Evolutionary conservation across 345 rosid genomes (phyloP), one percentile per base, ranked within the genome.

Genomic region (Stellera chamaejasme): DNA sequence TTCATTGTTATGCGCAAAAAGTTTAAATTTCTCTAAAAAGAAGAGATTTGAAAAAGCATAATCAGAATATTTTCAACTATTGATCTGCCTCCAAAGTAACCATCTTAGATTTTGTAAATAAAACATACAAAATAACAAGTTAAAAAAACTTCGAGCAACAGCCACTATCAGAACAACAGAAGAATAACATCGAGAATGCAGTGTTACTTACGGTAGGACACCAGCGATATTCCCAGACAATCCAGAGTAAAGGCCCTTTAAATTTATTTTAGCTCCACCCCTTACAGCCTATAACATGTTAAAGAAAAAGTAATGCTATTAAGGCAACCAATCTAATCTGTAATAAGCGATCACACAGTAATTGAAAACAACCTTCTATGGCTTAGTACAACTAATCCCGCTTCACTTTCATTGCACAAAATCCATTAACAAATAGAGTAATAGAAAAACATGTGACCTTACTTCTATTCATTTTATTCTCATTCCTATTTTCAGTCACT

Each of bases 161-260:
- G 10, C 23, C 23, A 49, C 5, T 16, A 10, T 16, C 15, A 15
- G 2, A 25, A 48, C 32, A 13, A 47, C 13, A 26, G 45, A 61
- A 50, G 4, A 50, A 47, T 13, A 46, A 56, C 39, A 56, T 45
- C 52, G 3, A 15, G 46, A 47, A 60, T 42, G 46, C 9, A 14
- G 62, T 61, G 14, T 54, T 50, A 77, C 96, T 79, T 75, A 89
- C 97, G 97, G 96, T 65, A 89, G 78, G 71, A 89, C 99, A 27
- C 99, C 97, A 61, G 80, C 94, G 58, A 93, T 69, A 67, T 93
- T 93, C 68, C 96, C 97, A 51, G 83, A 79, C 73, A 93, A 74
- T 71, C 99, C 99, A 62, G 99, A 93, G 77, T 93, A 93, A 59
- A 93, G 87, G 68, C 96, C 99, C 76, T 79, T 84, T 64, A 77